phyloP scores from a whole-genome alignment of 2,329 filamentous ascomycete genomes.

The Periconia sp. region DNA sequence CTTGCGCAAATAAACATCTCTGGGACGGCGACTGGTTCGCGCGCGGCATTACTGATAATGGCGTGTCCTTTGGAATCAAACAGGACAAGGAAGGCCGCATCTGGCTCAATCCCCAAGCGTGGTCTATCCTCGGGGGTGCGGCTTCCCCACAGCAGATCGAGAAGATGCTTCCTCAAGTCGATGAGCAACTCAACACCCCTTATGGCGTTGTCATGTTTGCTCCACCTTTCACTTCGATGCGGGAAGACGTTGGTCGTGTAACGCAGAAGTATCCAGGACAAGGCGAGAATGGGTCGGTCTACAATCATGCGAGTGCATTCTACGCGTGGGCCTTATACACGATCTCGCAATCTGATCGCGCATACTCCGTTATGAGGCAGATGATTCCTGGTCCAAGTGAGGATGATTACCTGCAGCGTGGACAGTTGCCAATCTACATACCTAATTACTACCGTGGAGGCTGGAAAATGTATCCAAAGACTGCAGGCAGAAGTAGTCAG shows the following conservation, averaged over 20 bases:
- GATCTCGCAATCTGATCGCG: conserved; percentile 57
- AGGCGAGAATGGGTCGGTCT: conserved; percentile 64
- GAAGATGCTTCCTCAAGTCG: conserved; percentile 57
- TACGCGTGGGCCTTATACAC: conserved; percentile 62
- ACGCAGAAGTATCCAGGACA: conserved; percentile 65
- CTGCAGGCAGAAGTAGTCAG: conserved; percentile 62
- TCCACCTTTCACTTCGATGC: conserved; percentile 61
- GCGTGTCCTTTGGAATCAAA: conserved; percentile 59
- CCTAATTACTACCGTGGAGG: conserved; percentile 66
- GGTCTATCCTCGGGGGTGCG: conserved; percentile 62
- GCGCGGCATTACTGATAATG: conserved; percentile 64
- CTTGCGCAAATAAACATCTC: conserved; percentile 58
- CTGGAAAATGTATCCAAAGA: conserved; percentile 54
- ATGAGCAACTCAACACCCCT: conserved; percentile 59
- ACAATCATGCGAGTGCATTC: conserved; percentile 64
- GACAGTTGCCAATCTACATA: conserved; percentile 64
- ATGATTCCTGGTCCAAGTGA: conserved; percentile 62
- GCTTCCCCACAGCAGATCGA: conserved; percentile 51
- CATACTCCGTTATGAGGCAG: conserved; percentile 58
- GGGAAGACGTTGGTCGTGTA: conserved; percentile 64
- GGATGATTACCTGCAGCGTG: conserved; percentile 59
- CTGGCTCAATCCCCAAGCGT: conserved; percentile 65
- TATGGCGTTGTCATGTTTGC: conserved; percentile 64
- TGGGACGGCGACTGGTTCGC: conserved; percentile 65
- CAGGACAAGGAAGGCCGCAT: conserved; percentile 61